phyloP scores from a whole-genome alignment of 345 rosid genomes.

The Arabidopsis arenosa region DNA sequence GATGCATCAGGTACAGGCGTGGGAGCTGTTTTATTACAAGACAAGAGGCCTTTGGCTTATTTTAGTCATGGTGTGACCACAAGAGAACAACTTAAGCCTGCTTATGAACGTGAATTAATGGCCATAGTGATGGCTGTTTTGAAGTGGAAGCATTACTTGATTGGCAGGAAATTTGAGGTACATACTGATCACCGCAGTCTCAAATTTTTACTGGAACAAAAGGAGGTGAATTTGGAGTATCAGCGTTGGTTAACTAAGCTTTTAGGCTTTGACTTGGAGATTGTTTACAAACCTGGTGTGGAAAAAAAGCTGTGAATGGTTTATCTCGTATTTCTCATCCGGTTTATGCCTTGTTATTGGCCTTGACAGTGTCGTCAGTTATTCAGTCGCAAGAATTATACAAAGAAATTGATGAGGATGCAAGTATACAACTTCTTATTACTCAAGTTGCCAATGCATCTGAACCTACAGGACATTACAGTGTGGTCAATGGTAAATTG shows the following conservation, averaged over 20 bases:
- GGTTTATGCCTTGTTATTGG: rapidly evolving
- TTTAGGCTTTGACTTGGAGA: background rate
- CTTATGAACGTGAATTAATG: background rate
- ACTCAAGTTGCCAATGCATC: background rate
- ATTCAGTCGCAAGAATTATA: rapidly evolving
- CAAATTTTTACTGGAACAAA: background rate
- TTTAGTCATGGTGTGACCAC: background rate
- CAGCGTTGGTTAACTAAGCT: background rate
- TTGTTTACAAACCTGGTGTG: background rate
- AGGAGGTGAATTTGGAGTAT: background rate
- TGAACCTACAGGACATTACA: background rate
- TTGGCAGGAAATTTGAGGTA: background rate
- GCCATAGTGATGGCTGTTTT: background rate
- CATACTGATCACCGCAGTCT: background rate
- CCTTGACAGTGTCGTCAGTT: rapidly evolving
- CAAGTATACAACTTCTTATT: no score
- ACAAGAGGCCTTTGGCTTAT: background rate
- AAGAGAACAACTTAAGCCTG: rapidly evolving
- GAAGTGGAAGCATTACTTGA: background rate
- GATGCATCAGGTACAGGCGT: background rate
- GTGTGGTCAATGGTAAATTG: background rate
- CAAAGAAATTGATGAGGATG: background rate
- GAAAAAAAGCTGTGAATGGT: background rate
- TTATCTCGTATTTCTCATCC: background rate
- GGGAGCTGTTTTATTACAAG: background rate